Base-by-base conservation (phyloP, 805 yeast species). In the Kluyveromyces dobzhanskii region DNA sequence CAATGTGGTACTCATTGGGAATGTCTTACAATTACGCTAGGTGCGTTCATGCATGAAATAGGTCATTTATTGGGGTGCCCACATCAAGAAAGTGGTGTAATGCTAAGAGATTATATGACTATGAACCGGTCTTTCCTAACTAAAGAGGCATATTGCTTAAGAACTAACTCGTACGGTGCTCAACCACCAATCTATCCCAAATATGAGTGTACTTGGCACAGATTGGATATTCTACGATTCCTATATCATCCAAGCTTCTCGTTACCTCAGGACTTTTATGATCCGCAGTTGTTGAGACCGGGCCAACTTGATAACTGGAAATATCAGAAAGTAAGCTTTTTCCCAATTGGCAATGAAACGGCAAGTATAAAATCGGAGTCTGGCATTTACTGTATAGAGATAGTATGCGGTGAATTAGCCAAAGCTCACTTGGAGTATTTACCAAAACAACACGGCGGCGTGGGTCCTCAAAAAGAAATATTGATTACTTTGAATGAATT, bases 41-140 rank as follows among this genome's bases (percentile, higher is more conserved):
- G 98, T 32, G 97, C 97, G 0, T 88, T 87, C 50, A 70, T 88
- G 81, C 97, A 90, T 59, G 97, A 90, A 56, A 80, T 90, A 37
- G 97, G 98, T 1, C 97, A 90, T 57, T 64, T 76, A 19, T 66
- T 90, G 30, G 95, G 96, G 0, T 83, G 90, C 46, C 97, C 97
- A 0, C 97, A 90, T 61, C 92, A 87, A 59, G 83, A 79, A 11
- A 66, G 71, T 47, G 97, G 97, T 14, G 82, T 90, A 19, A 92
- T 90, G 97, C 62, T 86, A 28, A 69, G 97, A 42, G 95, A 83
- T 42, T 92, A 88, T 56, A 68, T 78, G 16, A 75, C 80, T 42
- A 74, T 86, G 70, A 83, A 87, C 58, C 70, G 97, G 42, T 76
- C 85, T 9, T 92, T 87, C 54, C 67, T 80, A 64, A 76, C 94